Evolutionary conservation across 495 filamentous ascomycete genomes (phyloP).

Genomic region (Xylaria scruposa): DNA sequence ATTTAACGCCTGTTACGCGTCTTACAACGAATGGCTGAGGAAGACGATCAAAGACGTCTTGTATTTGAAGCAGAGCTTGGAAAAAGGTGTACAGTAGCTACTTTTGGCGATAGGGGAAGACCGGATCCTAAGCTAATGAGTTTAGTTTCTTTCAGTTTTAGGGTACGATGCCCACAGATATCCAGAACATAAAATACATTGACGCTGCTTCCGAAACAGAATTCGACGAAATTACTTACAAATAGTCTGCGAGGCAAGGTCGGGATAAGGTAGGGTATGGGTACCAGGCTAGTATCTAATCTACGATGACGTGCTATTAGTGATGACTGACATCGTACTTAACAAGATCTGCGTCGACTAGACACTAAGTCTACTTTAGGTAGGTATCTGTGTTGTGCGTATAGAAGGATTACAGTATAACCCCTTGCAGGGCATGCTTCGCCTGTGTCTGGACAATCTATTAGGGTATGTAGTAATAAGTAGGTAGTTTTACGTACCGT

Average conservation of each 20-base stretch:
- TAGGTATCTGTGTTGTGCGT: background rate
- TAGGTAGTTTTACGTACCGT: conserved; percentile 2
- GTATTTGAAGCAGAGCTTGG: background rate
- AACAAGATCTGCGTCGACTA: background rate
- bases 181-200: background rate
- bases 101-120: background rate
- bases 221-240: background rate
- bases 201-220: background rate
- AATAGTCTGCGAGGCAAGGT: background rate
- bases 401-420: conserved; percentile 1
- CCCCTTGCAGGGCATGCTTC: background rate
- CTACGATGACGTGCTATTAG: background rate
- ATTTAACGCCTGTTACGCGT: background rate
- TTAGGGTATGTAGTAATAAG: background rate
- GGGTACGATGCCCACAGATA: background rate
- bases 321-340: no score
- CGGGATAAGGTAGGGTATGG: background rate
- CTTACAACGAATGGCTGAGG: background rate
- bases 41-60: background rate
- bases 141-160: background rate
- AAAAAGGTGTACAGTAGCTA: background rate
- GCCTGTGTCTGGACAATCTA: background rate
- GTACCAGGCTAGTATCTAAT: background rate
- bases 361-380: background rate
- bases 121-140: background rate